Percentiles rank a stretch among this genome's conserved stretches.
phyloP scores from a whole-genome alignment of 2,329 filamentous ascomycete species.

The Sarocladium oryzae region DNA sequence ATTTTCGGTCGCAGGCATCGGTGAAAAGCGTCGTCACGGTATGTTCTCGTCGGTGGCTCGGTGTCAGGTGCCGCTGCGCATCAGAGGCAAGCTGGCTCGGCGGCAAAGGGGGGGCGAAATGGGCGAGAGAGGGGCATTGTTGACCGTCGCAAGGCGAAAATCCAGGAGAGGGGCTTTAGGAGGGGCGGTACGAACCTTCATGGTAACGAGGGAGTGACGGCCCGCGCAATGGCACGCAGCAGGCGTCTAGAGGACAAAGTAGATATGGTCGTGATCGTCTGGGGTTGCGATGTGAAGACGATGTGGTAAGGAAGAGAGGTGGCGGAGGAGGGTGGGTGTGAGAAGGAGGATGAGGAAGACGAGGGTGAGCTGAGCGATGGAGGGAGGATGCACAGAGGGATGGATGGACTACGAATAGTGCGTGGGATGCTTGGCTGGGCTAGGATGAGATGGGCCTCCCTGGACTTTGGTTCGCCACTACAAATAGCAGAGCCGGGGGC shows the following conservation, averaged over 20 bases:
- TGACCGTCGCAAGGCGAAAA: constrained; percentile 8
- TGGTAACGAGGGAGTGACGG: not conserved
- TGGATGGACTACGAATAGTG: too few species aligned
- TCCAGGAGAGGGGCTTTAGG: not conserved
- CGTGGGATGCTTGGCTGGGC: too few species aligned
- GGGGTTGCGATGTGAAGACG: not conserved
- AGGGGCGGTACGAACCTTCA: constrained; percentile 4
- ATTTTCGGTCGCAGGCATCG: not conserved
- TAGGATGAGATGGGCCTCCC: not conserved
- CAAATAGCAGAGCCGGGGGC: too few species aligned
- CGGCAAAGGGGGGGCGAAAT: constrained; percentile 3
- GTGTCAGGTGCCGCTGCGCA: not conserved
- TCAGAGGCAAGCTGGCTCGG: not conserved
- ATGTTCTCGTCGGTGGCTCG: not conserved
- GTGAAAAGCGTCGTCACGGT: not conserved
- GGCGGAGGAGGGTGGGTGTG: not conserved
- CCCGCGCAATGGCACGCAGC: constrained; percentile 6
- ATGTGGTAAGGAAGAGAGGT: not conserved
- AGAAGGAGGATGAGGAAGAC: not conserved
- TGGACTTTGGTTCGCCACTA: not conserved
- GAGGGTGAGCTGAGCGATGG: not conserved
- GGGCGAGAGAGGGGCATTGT: constrained; percentile 2
- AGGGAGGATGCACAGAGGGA: not conserved
- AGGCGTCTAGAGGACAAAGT: not conserved
- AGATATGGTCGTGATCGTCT: not conserved